Percentiles rank a stretch among this genome's conserved stretches.
These are phyloP conservation scores for Penicillium ucsense DNA, from an alignment of 495 filamentous ascomycete genomes.

Conservation along the genomic window DNA sequence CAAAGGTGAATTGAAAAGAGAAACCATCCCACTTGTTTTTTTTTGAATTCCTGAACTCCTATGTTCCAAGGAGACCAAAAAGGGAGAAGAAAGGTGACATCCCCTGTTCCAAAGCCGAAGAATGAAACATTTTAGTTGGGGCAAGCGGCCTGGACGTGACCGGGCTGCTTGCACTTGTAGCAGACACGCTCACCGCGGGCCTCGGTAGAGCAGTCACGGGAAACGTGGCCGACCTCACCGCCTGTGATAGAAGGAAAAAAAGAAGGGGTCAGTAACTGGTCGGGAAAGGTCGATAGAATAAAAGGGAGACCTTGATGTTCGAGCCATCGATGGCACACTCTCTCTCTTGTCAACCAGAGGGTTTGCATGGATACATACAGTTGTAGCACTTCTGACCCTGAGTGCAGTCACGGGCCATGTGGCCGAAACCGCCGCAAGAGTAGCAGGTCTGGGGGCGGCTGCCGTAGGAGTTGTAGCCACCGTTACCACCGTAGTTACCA, in stretches of 20 bases:
- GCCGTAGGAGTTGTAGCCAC: background rate
- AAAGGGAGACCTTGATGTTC: too few relatives aligned
- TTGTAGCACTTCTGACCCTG: conserved; percentile 99
- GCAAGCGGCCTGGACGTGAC: conserved; percentile 91
- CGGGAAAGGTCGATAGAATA: too few relatives aligned
- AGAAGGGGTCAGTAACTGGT: background rate
- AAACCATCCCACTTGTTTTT: background rate
- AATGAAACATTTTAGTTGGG: conserved; percentile 47
- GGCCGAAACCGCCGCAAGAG: conserved; percentile 91
- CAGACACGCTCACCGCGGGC: conserved; percentile 84
- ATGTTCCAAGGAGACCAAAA: conserved; percentile 4
- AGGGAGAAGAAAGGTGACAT: conserved; percentile 7
- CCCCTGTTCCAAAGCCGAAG: background rate
- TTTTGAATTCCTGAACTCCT: conserved; percentile 4
- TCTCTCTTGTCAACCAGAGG: background rate
- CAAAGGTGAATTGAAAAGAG: background rate
- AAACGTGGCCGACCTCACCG: conserved; percentile 88
- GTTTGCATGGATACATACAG: conserved; percentile 44
- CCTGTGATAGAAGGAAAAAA: conserved; percentile 23
- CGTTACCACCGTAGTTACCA: conserved; percentile 36
- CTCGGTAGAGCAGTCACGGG: conserved; percentile 90
- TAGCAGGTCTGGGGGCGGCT: conserved; percentile 76
- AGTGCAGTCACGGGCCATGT: conserved; percentile 96
- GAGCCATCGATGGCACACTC: too few relatives aligned
- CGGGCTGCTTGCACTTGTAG: conserved; percentile 98